These are phyloP conservation scores for Paraphysoderma sedebokerense DNA, from an alignment of 371 early-diverging fungal species.

Conservation along the genomic window DNA sequence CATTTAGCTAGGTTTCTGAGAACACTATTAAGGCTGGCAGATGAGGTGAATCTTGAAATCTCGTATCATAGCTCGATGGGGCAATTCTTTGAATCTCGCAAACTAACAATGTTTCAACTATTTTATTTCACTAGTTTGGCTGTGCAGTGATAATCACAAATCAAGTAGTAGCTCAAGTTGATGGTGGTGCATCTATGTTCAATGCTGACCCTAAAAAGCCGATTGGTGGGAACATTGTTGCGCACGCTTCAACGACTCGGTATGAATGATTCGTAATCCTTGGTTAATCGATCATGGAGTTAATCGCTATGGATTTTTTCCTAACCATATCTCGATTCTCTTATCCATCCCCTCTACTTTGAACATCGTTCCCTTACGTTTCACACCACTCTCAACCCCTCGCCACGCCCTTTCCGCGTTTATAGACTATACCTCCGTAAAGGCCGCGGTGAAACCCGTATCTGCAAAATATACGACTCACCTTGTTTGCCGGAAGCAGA, in stretches of 20 bases:
- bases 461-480: constrained; percentile 78
- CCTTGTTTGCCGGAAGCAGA: constrained; percentile 75
- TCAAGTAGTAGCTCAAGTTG: constrained; percentile 96
- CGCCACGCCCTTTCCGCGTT: too few species aligned
- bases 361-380: not conserved
- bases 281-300: not conserved
- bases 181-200: constrained; percentile 86
- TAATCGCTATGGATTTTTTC: not conserved
- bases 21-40: constrained; percentile 77
- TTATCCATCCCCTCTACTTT: not conserved
- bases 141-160: constrained; percentile 97
- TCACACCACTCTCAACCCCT: too few species aligned
- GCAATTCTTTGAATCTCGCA: too few species aligned
- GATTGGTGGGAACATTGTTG: constrained; percentile 97
- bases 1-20: constrained; percentile 91
- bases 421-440: constrained; percentile 69
- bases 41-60: constrained; percentile 41
- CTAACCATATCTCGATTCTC: not conserved
- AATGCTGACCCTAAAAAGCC: constrained; percentile 93
- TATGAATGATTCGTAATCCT: constrained; percentile 10
- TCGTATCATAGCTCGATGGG: constrained; percentile 3
- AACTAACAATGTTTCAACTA: too few species aligned
- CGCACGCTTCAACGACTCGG: constrained; percentile 86
- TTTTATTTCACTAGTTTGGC: constrained; percentile 46
- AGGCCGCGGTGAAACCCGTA: constrained; percentile 67